A percentile compares a stretch with the other conserved stretches of the same genome.
phyloP scores from a whole-genome alignment of 768 basidiomycete species.

The Thelephora ganbajun region DNA sequence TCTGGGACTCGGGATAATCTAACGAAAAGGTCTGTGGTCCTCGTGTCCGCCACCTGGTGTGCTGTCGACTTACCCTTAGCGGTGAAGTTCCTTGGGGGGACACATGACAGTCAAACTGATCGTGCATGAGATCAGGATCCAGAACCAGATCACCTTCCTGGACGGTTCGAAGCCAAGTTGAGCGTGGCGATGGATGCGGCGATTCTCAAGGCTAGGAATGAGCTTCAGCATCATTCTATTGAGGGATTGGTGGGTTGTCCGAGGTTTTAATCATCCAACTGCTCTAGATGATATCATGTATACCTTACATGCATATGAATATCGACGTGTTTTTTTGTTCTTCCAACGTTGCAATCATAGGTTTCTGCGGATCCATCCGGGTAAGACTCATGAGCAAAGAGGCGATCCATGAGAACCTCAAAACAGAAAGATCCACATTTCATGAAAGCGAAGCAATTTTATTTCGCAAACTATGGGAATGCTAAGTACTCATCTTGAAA shows the following conservation, averaged over 20 bases:
- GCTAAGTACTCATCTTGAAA: too few relatives aligned
- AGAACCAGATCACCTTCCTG: constrained; percentile 96
- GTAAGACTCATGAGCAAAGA: too few relatives aligned
- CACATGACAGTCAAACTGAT: constrained; percentile 73
- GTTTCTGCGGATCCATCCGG: too few relatives aligned
- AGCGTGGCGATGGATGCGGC: constrained; percentile 86
- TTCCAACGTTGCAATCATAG: not conserved
- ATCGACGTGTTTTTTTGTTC: not conserved
- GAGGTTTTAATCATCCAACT: constrained; percentile 18
- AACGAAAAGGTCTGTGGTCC: constrained; percentile 51
- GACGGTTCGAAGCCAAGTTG: constrained; percentile 90
- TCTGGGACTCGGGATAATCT: constrained; percentile 75
- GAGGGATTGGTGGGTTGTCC: constrained; percentile 66
- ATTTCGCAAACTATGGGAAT: too few relatives aligned
- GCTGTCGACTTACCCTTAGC: not conserved
- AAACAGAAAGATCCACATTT: too few relatives aligned
- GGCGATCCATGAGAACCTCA: too few relatives aligned
- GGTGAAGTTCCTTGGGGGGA: constrained; percentile 50
- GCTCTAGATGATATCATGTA: constrained; percentile 22
- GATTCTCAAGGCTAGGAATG: constrained; percentile 87
- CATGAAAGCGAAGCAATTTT: too few relatives aligned
- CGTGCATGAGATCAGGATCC: constrained; percentile 92
- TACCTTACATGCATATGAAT: constrained; percentile 4
- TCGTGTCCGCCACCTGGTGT: not conserved
- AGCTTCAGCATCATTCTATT: constrained; percentile 92